These are phyloP conservation scores for Macadamia integrifolia DNA, from an alignment of 164 flowering plant genomes.

Conservation along the genomic window DNA sequence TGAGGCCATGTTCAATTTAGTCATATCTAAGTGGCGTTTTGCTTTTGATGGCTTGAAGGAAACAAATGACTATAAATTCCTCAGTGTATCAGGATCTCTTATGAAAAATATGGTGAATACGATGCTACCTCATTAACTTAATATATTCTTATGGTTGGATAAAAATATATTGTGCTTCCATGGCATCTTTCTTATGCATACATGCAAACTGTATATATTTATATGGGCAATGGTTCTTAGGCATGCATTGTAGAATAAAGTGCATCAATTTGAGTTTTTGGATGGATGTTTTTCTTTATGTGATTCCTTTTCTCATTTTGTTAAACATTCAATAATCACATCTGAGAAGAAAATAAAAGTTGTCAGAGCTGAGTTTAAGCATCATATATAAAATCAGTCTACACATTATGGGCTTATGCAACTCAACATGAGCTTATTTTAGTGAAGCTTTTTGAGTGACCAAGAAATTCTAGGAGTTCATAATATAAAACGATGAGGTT, in stretches of 20 bases:
- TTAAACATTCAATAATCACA: neutral
- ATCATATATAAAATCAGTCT: no score
- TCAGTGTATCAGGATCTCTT: slow-evolving; percentile 79
- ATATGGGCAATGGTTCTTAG: neutral
- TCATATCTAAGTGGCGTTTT: slow-evolving; percentile 68
- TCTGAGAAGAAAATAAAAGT: neutral
- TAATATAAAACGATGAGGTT: no score
- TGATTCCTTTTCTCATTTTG: neutral
- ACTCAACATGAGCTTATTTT: no score
- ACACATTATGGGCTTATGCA: no score
- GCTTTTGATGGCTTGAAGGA: slow-evolving; percentile 88
- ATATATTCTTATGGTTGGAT: neutral
- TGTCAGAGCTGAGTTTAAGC: neutral
- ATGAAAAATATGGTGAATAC: slow-evolving; percentile 74
- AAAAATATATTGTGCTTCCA: neutral
- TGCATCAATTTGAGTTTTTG: slow-evolving; percentile 4
- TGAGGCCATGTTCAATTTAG: slow-evolving; percentile 75
- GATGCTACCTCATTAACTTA: slow-evolving; percentile 4
- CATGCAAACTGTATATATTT: neutral
- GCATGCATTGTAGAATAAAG: neutral
- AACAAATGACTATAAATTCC: slow-evolving; percentile 65
- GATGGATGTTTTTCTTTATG: neutral
- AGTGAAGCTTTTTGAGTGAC: no score
- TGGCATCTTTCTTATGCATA: neutral
- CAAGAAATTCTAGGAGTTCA: no score